Percentiles rank a stretch among this genome's conserved stretches.
Conservation (phyloP, 768 basidiomycete genomes). For the Mycena capillaripes region DNA sequence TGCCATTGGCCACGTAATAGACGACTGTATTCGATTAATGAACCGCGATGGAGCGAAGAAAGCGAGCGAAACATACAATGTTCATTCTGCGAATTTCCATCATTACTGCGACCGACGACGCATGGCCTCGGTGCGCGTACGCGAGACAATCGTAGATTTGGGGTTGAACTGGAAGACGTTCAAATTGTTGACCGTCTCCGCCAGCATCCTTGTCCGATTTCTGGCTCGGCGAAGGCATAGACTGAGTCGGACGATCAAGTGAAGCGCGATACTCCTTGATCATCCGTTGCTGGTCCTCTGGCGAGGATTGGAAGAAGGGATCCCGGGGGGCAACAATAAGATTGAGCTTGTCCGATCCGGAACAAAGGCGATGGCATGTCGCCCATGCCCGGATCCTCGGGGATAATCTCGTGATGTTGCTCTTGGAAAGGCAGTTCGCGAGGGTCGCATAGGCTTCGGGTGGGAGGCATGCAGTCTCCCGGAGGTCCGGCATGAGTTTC, state of each 20-base stretch:
- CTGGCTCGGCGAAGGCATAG: slow-evolving; percentile 14
- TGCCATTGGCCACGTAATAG: slow-evolving; percentile 81
- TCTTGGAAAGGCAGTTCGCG: slow-evolving; percentile 61
- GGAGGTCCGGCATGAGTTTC: slow-evolving; percentile 66
- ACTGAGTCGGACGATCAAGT: slow-evolving; percentile 47
- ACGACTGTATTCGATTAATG: slow-evolving; percentile 56
- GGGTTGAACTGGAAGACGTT: slow-evolving; percentile 73
- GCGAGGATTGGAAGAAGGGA: slow-evolving; percentile 64
- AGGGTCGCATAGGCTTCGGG: slow-evolving; percentile 68
- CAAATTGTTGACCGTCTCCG: slow-evolving; percentile 58
- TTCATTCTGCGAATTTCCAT: slow-evolving; percentile 68
- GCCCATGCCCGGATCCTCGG: slow-evolving; percentile 64
- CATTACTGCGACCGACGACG: slow-evolving; percentile 67
- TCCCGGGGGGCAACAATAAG: slow-evolving; percentile 75
- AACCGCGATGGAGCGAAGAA: slow-evolving; percentile 2
- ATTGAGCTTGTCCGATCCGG: slow-evolving; percentile 70
- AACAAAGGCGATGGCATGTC: slow-evolving; percentile 70
- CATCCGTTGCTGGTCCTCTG: slow-evolving; percentile 64
- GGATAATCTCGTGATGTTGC: slow-evolving; percentile 54
- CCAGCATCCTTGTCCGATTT: slow-evolving; percentile 44
- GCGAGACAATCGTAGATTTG: slow-evolving; percentile 80
- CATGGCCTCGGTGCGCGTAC: slow-evolving; percentile 75
- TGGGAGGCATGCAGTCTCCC: slow-evolving; percentile 71
- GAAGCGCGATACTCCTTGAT: slow-evolving; percentile 60
- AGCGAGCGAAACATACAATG: slow-evolving; percentile 62